Percentiles rank a stretch among this genome's conserved stretches.
phyloP scores from a whole-genome alignment of 345 rosid species.

The Eutrema yunnanense region DNA sequence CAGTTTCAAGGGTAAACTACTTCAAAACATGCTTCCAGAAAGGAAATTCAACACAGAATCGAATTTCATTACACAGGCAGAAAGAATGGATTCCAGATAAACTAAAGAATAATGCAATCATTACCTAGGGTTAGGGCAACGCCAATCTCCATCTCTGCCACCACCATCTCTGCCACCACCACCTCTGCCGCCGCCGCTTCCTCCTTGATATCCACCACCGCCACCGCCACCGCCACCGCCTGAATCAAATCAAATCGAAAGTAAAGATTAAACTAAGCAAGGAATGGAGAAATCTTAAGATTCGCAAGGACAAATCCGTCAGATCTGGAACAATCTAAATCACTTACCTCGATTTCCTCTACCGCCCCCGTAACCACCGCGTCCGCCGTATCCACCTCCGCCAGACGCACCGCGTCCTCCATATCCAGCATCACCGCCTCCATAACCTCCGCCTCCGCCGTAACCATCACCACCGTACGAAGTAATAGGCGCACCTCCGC shows the following conservation, averaged over 20 bases:
- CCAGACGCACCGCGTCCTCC: slow-evolving; percentile 42
- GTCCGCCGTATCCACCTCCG: slow-evolving; percentile 33
- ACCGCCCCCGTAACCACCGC: slow-evolving; percentile 47
- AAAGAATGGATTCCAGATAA: not conserved
- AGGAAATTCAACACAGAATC: not conserved
- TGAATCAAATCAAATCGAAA: slow-evolving; percentile 22
- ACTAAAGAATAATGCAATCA: not conserved
- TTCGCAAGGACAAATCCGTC: not conserved
- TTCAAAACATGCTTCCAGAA: not conserved
- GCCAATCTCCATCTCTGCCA: slow-evolving; percentile 97
- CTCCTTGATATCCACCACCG: slow-evolving; percentile 61
- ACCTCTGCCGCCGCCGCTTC: slow-evolving; percentile 53
- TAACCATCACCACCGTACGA: slow-evolving; percentile 39
- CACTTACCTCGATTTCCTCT: slow-evolving; percentile 52
- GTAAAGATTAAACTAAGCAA: not conserved
- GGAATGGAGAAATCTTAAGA: not conserved
- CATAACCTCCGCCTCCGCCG: slow-evolving; percentile 41
- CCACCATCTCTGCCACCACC: slow-evolving; percentile 64
- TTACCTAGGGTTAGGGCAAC: slow-evolving; percentile 85
- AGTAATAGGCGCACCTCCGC: slow-evolving; percentile 37
- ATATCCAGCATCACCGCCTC: slow-evolving; percentile 34
- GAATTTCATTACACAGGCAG: not conserved
- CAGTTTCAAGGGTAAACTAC: slow-evolving; percentile 7
- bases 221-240: slow-evolving; percentile 26
- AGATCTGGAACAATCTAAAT: slow-evolving; percentile 16